Percentiles rank a stretch among this genome's conserved stretches.
Conservation (phyloP, 495 filamentous ascomycete species). For the Penicillium salamii region DNA sequence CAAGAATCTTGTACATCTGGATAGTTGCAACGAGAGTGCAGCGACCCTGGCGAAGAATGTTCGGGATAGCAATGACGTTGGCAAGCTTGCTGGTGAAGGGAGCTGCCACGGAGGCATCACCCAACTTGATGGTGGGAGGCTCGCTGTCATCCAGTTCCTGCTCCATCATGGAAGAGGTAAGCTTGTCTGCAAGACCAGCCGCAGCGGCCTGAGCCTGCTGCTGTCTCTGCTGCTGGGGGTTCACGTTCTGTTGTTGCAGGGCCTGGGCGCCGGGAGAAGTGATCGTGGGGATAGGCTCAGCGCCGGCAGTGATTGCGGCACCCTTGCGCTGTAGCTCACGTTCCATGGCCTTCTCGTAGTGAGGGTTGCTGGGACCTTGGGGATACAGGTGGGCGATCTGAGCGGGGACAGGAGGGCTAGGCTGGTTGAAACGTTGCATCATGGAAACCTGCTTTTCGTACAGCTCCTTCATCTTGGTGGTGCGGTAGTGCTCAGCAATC, state of each 20-base stretch:
- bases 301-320: slow-evolving; percentile 36
- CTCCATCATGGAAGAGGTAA: slow-evolving; percentile 88
- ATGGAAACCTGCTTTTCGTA: slow-evolving; percentile 93
- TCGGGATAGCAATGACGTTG: slow-evolving; percentile 95
- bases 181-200: slow-evolving; percentile 77
- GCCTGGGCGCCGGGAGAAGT: slow-evolving; percentile 70
- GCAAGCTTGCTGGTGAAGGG: slow-evolving; percentile 97
- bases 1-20: slow-evolving; percentile 99
- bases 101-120: slow-evolving; percentile 94
- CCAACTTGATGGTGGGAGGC: slow-evolving; percentile 93
- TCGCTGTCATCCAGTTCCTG: slow-evolving; percentile 83
- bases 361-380: slow-evolving; percentile 86
- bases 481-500: slow-evolving; percentile 89
- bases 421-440: slow-evolving; percentile 93
- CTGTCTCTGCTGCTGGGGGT: slow-evolving; percentile 58
- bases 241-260: slow-evolving; percentile 53
- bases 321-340: slow-evolving; percentile 75
- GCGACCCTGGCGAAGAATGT: slow-evolving; percentile 95
- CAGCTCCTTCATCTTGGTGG: slow-evolving; percentile 95
- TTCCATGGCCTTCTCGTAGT: slow-evolving; percentile 90
- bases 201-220: slow-evolving; percentile 66
- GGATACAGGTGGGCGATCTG: slow-evolving; percentile 94
- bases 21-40: slow-evolving; percentile 98
- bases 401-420: slow-evolving; percentile 80
- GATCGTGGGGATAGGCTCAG: slow-evolving; percentile 63